These are phyloP conservation scores for Phytophthora rubi DNA, from an alignment of 352 stramenopile species.

Conservation along the genomic window DNA sequence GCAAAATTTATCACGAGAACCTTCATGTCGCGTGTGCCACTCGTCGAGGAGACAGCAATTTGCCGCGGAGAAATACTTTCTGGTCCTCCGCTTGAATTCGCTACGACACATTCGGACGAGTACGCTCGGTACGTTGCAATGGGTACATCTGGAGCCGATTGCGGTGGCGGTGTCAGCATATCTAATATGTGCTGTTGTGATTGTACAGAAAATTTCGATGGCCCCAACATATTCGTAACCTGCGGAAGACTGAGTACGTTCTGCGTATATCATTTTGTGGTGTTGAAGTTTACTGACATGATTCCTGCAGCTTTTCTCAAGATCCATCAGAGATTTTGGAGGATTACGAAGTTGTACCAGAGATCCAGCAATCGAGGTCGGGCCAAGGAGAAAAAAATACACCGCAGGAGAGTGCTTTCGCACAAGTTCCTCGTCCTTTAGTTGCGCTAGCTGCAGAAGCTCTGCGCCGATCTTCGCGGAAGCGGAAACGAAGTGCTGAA, in stretches of 20 bases:
- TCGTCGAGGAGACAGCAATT: constrained; percentile 42
- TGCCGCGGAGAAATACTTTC: constrained; percentile 34
- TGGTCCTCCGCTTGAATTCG: constrained; percentile 55
- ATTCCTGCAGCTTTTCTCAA: constrained; percentile 51
- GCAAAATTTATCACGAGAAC: constrained; percentile 38
- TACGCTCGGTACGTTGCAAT: constrained; percentile 38
- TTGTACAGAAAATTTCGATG: constrained; percentile 76
- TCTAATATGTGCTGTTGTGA: neutral
- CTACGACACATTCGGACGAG: constrained; percentile 51
- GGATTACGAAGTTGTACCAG: constrained; percentile 49
- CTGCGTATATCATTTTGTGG: constrained; percentile 17
- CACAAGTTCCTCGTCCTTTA: constrained; percentile 46
- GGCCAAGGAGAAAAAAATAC: neutral
- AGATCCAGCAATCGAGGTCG: constrained; percentile 1
- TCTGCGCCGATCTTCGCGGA: constrained; percentile 34
- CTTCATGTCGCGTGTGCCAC: constrained; percentile 38
- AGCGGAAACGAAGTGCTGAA: constrained; percentile 44
- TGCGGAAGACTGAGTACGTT: constrained; percentile 61
- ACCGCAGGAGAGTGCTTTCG: constrained; percentile 41
- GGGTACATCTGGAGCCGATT: neutral
- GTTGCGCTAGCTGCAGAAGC: constrained; percentile 43
- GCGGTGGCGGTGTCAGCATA: neutral
- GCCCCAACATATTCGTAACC: constrained; percentile 67
- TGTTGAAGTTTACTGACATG: constrained; percentile 7
- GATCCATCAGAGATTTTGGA: constrained; percentile 52